Evolutionary conservation across 257 asterid species (phyloP).

Genomic region (Linaria vulgaris): DNA sequence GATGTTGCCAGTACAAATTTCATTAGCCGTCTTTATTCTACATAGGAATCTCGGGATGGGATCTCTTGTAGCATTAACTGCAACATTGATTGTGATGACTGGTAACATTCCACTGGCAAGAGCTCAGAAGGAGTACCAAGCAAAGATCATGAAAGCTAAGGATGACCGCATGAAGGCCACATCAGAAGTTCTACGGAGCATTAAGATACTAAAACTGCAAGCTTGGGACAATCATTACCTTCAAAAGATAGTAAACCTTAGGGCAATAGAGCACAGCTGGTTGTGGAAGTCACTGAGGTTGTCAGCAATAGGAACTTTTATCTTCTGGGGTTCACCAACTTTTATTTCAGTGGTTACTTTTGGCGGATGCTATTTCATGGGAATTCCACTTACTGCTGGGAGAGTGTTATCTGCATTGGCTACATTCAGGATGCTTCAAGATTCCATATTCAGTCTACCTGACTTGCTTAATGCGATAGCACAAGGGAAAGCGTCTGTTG

Average conservation of each 20-base stretch:
- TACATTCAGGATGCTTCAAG: slow-evolving; percentile 92
- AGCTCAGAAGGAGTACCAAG: slow-evolving; percentile 62
- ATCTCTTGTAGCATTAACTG: slow-evolving; percentile 65
- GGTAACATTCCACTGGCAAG: slow-evolving; percentile 72
- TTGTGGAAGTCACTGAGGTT: slow-evolving; percentile 73
- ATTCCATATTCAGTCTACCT: slow-evolving; percentile 84
- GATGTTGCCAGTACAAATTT: slow-evolving; percentile 86
- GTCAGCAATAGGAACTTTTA: slow-evolving; percentile 52
- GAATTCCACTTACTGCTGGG: slow-evolving; percentile 89
- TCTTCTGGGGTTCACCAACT: slow-evolving; percentile 90
- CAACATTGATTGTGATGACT: slow-evolving; percentile 67
- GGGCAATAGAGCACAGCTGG: slow-evolving; percentile 67
- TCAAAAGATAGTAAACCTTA: slow-evolving; percentile 44
- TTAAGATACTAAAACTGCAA: slow-evolving; percentile 90
- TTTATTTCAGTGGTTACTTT: slow-evolving; percentile 81
- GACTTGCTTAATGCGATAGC: slow-evolving; percentile 78
- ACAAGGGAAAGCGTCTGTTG: slow-evolving; percentile 86
- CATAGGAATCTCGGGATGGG: slow-evolving; percentile 76
- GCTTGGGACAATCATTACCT: slow-evolving; percentile 81
- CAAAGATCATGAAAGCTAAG: slow-evolving; percentile 82
- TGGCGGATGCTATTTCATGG: slow-evolving; percentile 78
- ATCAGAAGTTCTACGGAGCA: slow-evolving; percentile 74
- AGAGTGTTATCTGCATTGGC: slow-evolving; percentile 82
- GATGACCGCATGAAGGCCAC: slow-evolving; percentile 90
- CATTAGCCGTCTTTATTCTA: slow-evolving; percentile 67